Conservation (phyloP, 345 rosid species). For the Pseudoturritis turrita region DNA sequence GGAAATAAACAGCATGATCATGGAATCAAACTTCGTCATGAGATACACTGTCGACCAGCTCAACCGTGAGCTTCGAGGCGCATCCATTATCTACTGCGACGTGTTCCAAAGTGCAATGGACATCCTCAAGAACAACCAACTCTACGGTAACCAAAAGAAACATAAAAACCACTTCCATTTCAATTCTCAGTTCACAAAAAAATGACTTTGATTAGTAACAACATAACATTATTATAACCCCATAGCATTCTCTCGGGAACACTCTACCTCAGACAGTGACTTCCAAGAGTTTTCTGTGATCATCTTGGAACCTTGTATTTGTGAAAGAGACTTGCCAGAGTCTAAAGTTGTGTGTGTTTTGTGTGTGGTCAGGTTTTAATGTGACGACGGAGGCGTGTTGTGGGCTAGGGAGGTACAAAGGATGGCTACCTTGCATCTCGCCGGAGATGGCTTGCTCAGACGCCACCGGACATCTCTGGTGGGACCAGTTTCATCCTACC, state of each 20-base stretch:
- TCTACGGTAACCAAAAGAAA: constrained; percentile 46
- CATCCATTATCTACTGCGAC: constrained; percentile 67
- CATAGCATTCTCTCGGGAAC: not conserved
- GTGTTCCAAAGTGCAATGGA: constrained; percentile 82
- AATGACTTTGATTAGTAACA: not conserved
- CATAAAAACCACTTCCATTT: not conserved
- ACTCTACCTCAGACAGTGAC: not conserved
- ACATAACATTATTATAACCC: not conserved
- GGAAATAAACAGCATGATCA: constrained; percentile 66
- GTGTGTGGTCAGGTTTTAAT: constrained; percentile 55
- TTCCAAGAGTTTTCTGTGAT: not conserved
- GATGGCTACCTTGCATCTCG: constrained; percentile 76
- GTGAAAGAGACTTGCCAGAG: not conserved
- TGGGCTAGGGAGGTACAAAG: constrained; percentile 75
- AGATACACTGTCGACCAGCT: constrained; percentile 65
- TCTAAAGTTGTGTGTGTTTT: not conserved
- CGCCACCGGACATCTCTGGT: constrained; percentile 71
- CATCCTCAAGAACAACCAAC: constrained; percentile 56
- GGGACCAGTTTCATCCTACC: constrained; percentile 95
- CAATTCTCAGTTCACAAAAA: not conserved
- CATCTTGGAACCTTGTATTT: not conserved
- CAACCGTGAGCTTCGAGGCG: constrained; percentile 48
- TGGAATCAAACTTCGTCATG: constrained; percentile 79
- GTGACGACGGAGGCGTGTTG: constrained; percentile 78
- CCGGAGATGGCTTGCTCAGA: constrained; percentile 79